These are phyloP conservation scores for Actinomortierella wolfii DNA, from an alignment of 371 early-diverging fungal species.

Conservation along the genomic window DNA sequence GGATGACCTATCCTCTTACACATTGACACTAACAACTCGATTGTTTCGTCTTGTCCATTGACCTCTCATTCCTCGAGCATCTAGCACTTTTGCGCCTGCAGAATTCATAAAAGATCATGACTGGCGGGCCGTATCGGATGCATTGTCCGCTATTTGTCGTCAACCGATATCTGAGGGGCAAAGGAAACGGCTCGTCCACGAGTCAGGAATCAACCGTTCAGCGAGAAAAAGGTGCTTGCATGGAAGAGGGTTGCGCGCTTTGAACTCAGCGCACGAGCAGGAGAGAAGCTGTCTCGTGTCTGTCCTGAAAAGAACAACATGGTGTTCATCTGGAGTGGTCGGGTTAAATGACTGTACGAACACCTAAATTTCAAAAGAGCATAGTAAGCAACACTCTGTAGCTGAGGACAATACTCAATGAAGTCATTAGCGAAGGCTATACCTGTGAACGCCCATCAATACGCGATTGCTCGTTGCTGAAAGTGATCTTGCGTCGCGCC, in stretches of 20 bases:
- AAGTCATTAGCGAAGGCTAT: too few relatives aligned
- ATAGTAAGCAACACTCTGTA: neutral
- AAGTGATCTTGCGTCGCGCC: constrained; percentile 1
- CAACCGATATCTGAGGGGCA: too few relatives aligned
- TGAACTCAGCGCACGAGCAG: constrained; percentile 10
- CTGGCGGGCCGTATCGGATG: too few relatives aligned
- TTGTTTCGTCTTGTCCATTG: too few relatives aligned
- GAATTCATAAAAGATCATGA: too few relatives aligned
- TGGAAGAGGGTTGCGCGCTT: constrained; percentile 9
- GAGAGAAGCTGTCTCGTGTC: constrained; percentile 12
- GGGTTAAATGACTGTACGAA: constrained; percentile 11
- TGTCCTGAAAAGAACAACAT: constrained; percentile 12
- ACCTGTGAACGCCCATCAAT: too few relatives aligned
- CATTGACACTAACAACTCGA: too few relatives aligned
- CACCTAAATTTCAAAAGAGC: neutral
- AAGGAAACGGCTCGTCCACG: constrained; percentile 15
- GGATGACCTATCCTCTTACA: too few relatives aligned
- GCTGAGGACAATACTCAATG: too few relatives aligned
- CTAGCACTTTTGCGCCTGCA: too few relatives aligned
- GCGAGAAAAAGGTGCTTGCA: constrained; percentile 18
- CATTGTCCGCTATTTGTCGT: too few relatives aligned
- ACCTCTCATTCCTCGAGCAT: too few relatives aligned
- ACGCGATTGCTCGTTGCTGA: constrained; percentile 4
- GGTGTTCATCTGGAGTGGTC: neutral
- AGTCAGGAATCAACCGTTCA: constrained; percentile 13